Evolutionary conservation across 2,329 filamentous ascomycete species (phyloP), one percentile per base, ranked within the genome.

Genomic region (Gaeumannomyces tritici): DNA sequence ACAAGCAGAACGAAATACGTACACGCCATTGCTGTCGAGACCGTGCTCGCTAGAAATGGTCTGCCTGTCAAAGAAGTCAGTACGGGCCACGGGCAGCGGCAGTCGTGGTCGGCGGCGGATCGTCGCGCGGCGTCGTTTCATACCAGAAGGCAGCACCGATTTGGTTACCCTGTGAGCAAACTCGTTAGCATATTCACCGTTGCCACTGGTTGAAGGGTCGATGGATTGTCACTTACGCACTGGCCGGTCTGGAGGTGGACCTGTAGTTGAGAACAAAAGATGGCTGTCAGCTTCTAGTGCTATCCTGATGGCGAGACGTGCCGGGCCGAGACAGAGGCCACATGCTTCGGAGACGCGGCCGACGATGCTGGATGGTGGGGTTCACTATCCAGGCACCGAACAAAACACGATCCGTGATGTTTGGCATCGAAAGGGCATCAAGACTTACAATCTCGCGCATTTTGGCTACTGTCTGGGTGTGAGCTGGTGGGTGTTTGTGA

Each of bases 221-320:
- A 60, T 55, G 27, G 15, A 35, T 24, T 55, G 26, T 24, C n/a
- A 83, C 81, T 81, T 81, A 97, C 93, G 85, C 95, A 98, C 88
- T 99, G 95, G 80, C 95, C 95, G 86, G 95, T 99, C 85, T 99
- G 95, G 74, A 99, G 92, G 83, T 99, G 95, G 82, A 98, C 93
- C 93, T 98, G 76, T 84, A 73, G 68, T 31, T 24, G 69, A 72
- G 74, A 73, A 78, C 79, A 73, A 75, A 67, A 61, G 35, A 26
- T 21, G 15, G 4, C 27, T 12, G 29, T 61, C 29, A 61, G 54
- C 65, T 42, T 42, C 35, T 9, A 21, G 13, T 11, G 24, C 9
- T n/a, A 24, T 9, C 7, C 4, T 24, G 42, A 51, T 21, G 42
- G 42, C 42, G 42, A 51, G 18, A 13, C 33, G 11, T 15, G 33